phyloP scores from a whole-genome alignment of 805 yeast genomes.

The Nakazawaea ambrosiae region DNA sequence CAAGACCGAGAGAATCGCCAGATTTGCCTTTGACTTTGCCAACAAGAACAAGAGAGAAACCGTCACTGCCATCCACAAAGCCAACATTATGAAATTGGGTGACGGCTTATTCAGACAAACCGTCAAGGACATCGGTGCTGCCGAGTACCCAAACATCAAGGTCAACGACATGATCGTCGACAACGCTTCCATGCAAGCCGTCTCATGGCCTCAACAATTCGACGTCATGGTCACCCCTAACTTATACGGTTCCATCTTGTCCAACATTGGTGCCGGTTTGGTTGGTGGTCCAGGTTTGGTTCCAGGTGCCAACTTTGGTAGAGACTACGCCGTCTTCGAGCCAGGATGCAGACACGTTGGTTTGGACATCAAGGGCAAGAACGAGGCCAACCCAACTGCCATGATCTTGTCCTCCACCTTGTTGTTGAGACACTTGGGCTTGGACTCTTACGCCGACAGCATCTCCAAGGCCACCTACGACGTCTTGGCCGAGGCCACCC shows the following conservation, averaged over 20 bases:
- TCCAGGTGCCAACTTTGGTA: conserved; percentile 97
- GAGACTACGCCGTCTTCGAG: conserved; percentile 96
- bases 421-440: conserved; percentile 91
- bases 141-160: conserved; percentile 76
- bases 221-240: conserved; percentile 97
- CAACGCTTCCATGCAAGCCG: conserved; percentile 99
- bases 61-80: conserved; percentile 97
- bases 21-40: conserved; percentile 96
- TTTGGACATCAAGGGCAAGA: conserved; percentile 88
- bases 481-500: conserved; percentile 83
- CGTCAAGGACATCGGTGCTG: conserved; percentile 77
- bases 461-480: conserved; percentile 85
- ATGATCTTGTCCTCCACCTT: conserved; percentile 87
- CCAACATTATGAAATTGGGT: conserved; percentile 97
- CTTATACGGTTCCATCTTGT: conserved; percentile 94
- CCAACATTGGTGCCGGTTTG: conserved; percentile 96
- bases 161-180: conserved; percentile 95
- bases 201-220: conserved; percentile 95
- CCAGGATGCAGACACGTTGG: conserved; percentile 99
- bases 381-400: conserved; percentile 97
- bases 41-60: conserved; percentile 82
- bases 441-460: conserved; percentile 76
- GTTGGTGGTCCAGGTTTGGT: conserved; percentile 98
- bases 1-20: conserved; percentile 95
- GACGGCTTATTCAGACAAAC: conserved; percentile 97